These are phyloP conservation scores for Rubus idaeus DNA, from an alignment of 306 rosid species.

Conservation along the genomic window DNA sequence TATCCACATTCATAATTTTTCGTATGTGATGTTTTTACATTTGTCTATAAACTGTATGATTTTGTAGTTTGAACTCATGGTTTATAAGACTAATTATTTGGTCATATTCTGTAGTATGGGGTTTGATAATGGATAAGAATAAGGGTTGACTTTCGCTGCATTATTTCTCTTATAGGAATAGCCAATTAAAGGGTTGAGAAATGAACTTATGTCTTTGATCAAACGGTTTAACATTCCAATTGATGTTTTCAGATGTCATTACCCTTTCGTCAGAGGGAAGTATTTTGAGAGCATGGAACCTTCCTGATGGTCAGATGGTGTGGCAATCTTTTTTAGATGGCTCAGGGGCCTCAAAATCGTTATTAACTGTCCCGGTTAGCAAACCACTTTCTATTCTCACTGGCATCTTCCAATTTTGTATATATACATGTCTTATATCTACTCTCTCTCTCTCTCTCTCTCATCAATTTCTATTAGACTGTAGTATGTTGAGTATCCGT, in stretches of 20 bases:
- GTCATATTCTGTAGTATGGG: too few relatives aligned
- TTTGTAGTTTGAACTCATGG: not conserved
- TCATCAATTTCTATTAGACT: not conserved
- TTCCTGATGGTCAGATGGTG: constrained; percentile 98
- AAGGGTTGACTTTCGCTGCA: not conserved
- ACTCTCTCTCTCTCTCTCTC: not conserved
- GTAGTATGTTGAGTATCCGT: constrained; percentile 4
- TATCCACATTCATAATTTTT: constrained; percentile 11
- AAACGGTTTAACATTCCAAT: constrained; percentile 17
- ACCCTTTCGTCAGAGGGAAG: constrained; percentile 87
- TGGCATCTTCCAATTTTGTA: constrained; percentile 1
- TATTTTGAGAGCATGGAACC: constrained; percentile 93
- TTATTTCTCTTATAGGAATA: not conserved
- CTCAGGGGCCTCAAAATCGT: constrained; percentile 60
- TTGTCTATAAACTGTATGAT: not conserved
- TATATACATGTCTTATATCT: not conserved
- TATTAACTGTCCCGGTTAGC: constrained; percentile 71
- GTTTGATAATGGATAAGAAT: not conserved
- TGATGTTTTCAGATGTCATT: constrained; percentile 68
- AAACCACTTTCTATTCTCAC: constrained; percentile 12
- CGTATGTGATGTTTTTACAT: too few relatives aligned
- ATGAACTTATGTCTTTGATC: constrained; percentile 11
- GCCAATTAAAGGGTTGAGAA: not conserved
- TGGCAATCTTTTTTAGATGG: constrained; percentile 85
- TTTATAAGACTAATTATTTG: not conserved